A percentile compares a stretch with the other conserved stretches of the same genome.
Evolutionary conservation across 768 basidiomycete species (phyloP).

Genomic region (Boletus barrowsii): DNA sequence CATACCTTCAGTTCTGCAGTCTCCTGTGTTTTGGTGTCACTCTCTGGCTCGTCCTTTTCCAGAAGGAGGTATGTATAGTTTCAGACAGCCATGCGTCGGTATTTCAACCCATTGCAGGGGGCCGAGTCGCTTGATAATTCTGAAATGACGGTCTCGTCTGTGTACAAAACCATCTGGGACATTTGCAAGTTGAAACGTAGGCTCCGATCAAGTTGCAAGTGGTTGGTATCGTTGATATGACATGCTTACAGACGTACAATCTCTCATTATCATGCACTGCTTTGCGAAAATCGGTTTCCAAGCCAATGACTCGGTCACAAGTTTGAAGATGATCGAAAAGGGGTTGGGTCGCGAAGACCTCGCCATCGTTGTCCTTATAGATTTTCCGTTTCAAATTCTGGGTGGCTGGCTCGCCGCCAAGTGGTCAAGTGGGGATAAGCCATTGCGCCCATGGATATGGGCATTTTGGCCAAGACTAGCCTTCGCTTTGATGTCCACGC

Average conservation of each 20-base stretch:
- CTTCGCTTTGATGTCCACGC: conserved; percentile 68
- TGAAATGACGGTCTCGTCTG: conserved; percentile 86
- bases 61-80: conserved; percentile 71
- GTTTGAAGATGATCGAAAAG: conserved; percentile 94
- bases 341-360: conserved; percentile 94
- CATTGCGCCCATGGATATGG: conserved; percentile 82
- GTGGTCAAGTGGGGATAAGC: conserved; percentile 80
- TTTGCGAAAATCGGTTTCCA: conserved; percentile 94
- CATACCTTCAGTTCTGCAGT: conserved; percentile 86
- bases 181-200: conserved; percentile 89
- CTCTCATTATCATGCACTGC: conserved; percentile 80
- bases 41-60: conserved; percentile 80
- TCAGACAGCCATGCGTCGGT: background rate
- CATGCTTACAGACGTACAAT: conserved; percentile 72
- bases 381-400: conserved; percentile 95
- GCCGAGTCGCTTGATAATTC: conserved; percentile 68
- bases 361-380: conserved; percentile 91
- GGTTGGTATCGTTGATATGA: background rate
- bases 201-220: conserved; percentile 17
- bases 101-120: conserved; percentile 46
- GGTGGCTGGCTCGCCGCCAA: conserved; percentile 93
- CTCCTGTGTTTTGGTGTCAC: conserved; percentile 82
- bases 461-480: conserved; percentile 87
- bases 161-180: conserved; percentile 93
- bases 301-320: conserved; percentile 88